Evolutionary conservation across 768 basidiomycete genomes (phyloP).

Genomic region (Boletus huronensis): DNA sequence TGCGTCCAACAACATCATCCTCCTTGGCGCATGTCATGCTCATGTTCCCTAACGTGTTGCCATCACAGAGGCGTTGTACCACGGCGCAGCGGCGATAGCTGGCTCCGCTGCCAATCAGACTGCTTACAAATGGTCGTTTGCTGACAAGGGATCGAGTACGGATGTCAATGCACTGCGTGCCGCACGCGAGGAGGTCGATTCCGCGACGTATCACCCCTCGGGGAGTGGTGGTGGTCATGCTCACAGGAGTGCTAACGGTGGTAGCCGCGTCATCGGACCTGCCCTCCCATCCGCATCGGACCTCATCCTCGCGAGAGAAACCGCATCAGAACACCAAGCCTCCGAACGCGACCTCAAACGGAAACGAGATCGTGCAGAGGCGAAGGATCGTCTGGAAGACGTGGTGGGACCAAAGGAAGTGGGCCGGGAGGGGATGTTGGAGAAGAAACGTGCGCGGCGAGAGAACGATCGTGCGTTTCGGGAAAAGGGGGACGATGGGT

Average conservation of each 20-base stretch:
- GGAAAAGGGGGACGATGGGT: conserved; percentile 69
- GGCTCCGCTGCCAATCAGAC: conserved; percentile 67
- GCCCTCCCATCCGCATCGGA: conserved; percentile 44
- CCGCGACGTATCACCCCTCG: conserved; percentile 36
- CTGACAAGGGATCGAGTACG: conserved; percentile 55
- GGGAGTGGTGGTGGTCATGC: not conserved
- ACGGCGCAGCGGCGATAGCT: conserved; percentile 53
- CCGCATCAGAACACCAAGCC: not conserved
- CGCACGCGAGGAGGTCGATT: conserved; percentile 58
- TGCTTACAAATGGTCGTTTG: conserved; percentile 86
- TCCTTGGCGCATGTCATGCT: too few species aligned
- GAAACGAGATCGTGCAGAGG: conserved; percentile 64
- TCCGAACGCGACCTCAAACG: conserved; percentile 53
- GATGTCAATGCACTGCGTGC: conserved; percentile 58
- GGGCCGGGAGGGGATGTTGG: conserved; percentile 80
- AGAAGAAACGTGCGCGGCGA: conserved; percentile 73
- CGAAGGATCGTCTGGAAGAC: conserved; percentile 71
- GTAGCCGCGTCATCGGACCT: conserved; percentile 55
- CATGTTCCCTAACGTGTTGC: not conserved
- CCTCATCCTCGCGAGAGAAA: not conserved
- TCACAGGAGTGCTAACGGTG: not conserved
- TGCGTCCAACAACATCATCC: conserved; percentile 24
- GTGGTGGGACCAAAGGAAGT: conserved; percentile 75
- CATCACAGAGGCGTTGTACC: conserved; percentile 52
- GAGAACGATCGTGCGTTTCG: conserved; percentile 69